Evolutionary conservation across 108 stramenopile genomes (phyloP).

Genomic region (Fragilaria radians): DNA sequence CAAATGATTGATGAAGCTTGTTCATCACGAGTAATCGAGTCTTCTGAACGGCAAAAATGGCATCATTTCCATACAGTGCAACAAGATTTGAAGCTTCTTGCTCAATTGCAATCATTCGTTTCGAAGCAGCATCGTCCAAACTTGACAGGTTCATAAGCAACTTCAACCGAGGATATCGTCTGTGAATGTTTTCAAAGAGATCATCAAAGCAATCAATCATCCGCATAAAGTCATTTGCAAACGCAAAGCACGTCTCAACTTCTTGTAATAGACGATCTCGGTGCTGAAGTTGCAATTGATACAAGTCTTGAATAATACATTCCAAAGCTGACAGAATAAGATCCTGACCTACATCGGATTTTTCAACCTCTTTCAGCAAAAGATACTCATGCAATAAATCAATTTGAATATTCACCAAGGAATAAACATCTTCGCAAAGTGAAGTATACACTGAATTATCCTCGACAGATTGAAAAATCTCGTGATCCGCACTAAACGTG

Average conservation of each 20-base stretch:
- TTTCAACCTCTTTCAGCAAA: constrained; percentile 14
- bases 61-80: constrained; percentile 25
- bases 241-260: constrained; percentile 61
- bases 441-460: too few relatives aligned
- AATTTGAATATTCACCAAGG: constrained; percentile 56
- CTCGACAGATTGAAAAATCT: too few relatives aligned
- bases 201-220: constrained; percentile 71
- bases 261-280: constrained; percentile 49
- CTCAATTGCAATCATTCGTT: constrained; percentile 4
- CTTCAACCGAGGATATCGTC: constrained; percentile 12
- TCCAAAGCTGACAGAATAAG: constrained; percentile 50
- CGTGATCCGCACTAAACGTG: too few relatives aligned
- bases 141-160: background rate
- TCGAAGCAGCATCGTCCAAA: too few relatives aligned
- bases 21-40: constrained; percentile 53
- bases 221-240: constrained; percentile 66
- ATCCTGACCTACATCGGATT: constrained; percentile 26
- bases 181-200: constrained; percentile 27
- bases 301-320: constrained; percentile 41
- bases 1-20: constrained; percentile 40
- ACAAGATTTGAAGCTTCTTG: background rate
- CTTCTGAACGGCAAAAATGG: constrained; percentile 52
- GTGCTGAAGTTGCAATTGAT: constrained; percentile 48
- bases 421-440: constrained; percentile 74
- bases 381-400: constrained; percentile 59